A percentile compares a stretch with the other conserved stretches of the same genome.
Conservation (phyloP, 129 eudicot genomes). For the Arctium lappa region DNA sequence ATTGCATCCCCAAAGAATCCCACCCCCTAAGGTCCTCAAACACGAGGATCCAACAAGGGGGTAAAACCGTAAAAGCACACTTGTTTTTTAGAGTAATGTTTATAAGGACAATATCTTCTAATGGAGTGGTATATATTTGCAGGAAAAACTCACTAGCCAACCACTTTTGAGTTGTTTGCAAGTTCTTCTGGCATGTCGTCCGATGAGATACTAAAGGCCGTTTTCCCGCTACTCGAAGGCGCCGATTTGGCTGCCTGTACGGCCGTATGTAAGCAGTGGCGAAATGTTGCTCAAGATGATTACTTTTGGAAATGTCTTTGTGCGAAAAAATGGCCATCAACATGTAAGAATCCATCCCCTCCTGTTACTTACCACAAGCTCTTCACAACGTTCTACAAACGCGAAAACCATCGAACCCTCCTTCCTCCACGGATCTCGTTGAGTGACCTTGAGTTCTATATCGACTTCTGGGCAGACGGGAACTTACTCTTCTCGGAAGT, state of each 20-base stretch:
- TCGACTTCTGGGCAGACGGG: constrained; percentile 80
- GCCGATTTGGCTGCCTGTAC: constrained; percentile 75
- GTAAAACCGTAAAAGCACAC: not conserved
- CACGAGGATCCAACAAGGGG: not conserved
- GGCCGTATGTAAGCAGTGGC: constrained; percentile 82
- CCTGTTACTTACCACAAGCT: constrained; percentile 53
- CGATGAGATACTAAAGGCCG: constrained; percentile 70
- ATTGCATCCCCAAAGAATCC: too few relatives aligned
- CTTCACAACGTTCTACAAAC: constrained; percentile 55
- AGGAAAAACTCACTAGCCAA: constrained; percentile 22
- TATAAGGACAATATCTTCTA: not conserved
- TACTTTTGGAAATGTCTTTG: constrained; percentile 91
- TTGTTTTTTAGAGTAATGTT: not conserved
- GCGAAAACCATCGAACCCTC: constrained; percentile 41
- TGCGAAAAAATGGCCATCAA: constrained; percentile 82
- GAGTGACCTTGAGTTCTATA: constrained; percentile 71
- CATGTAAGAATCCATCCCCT: constrained; percentile 56
- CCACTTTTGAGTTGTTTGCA: not conserved
- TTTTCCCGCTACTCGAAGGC: constrained; percentile 78
- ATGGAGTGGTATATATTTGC: constrained; percentile 10
- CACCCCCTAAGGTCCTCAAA: too few relatives aligned
- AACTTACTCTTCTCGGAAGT: constrained; percentile 62
- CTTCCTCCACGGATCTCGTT: constrained; percentile 80
- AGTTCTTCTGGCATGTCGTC: constrained; percentile 33
- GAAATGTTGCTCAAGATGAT: constrained; percentile 71